Evolutionary conservation across 1,284 basidiomycete genomes (phyloP), one percentile per base, ranked within the genome.

Genomic region (Ganoderma sp.): DNA sequence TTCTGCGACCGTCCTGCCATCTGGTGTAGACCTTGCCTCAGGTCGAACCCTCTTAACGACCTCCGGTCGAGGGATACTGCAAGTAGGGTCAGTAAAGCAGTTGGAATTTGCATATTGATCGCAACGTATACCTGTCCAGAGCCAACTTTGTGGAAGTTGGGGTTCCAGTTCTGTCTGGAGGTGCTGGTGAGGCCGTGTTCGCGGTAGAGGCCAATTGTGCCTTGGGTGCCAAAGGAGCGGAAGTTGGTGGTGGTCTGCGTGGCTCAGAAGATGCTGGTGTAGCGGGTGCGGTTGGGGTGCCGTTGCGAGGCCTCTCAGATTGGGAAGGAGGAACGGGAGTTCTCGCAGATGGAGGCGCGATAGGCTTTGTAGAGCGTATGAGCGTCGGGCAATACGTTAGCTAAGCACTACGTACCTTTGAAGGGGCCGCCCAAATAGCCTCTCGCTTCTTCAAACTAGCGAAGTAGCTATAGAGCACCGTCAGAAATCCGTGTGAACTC

Each of bases 391-490:
- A 19, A 68, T 59, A 37, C 22, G 73, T 65, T 62, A n/a, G 14
- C 12, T 2, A 8, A 45, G 63, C 64, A 74, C 70, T 64, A 43
- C 57, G 34, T 56, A 74, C 72, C 65, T 70, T 73, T 67, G 75
- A 48, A 22, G 85, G 79, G 48, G 83, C 78, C 15, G 81, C 76
- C 91, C 90, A 92, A 19, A 86, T 76, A 5, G 83, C 69, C 75
- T 92, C 90, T 37, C 90, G 83, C 74, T 90, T 90, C 79, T 90
- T 91, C 74, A 93, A 78, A 75, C 88, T 86, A 2, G 91, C 90
- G 43, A 86, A 85, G 77, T 93, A 93, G 28, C 90, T 91, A 45
- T 64, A 32, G 2, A 12, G n/a, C 14, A 37, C 9, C 14, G 48
- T 63, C 3, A 54, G 28, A 39, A 42, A 45, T 37, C 61, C 17